These are phyloP conservation scores for Aspergillus affinis DNA, from an alignment of 495 filamentous ascomycete species.

Conservation along the genomic window DNA sequence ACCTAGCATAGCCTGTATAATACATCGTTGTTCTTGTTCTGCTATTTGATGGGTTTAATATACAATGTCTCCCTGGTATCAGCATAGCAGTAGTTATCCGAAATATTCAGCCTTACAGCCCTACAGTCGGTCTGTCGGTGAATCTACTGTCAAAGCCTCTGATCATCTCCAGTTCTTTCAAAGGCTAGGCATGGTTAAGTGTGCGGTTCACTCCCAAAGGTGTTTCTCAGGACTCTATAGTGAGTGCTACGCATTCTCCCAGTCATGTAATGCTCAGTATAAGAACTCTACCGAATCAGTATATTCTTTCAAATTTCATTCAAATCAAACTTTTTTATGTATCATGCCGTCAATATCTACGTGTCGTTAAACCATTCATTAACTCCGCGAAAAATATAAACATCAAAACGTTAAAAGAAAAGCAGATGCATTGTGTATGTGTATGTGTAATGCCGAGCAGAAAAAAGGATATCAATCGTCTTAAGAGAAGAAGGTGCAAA, in stretches of 20 bases:
- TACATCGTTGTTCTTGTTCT: background rate
- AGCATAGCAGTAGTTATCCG: background rate
- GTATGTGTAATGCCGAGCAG: background rate
- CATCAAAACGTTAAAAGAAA: background rate
- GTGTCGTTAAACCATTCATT: conserved; percentile 8
- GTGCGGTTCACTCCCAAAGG: too few species aligned
- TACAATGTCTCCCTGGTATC: background rate
- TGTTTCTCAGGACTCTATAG: too few species aligned
- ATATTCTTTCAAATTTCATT: background rate
- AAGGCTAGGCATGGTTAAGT: too few species aligned
- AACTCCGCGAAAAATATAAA: conserved; percentile 2
- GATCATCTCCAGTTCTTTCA: too few species aligned
- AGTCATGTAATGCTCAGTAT: too few species aligned
- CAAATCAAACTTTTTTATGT: conserved; percentile 1
- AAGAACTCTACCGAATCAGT: background rate
- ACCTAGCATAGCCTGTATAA: background rate
- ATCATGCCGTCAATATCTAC: conserved; percentile 11
- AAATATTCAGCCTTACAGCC: background rate
- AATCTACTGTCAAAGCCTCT: too few species aligned
- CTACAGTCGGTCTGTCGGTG: background rate
- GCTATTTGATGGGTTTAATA: background rate
- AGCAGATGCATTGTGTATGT: background rate
- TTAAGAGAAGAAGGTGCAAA: background rate
- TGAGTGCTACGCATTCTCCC: too few species aligned
- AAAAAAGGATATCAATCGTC: background rate